Evolutionary conservation across 768 basidiomycete species (phyloP).

Genomic region (Pleurotus salmoneostramineus): DNA sequence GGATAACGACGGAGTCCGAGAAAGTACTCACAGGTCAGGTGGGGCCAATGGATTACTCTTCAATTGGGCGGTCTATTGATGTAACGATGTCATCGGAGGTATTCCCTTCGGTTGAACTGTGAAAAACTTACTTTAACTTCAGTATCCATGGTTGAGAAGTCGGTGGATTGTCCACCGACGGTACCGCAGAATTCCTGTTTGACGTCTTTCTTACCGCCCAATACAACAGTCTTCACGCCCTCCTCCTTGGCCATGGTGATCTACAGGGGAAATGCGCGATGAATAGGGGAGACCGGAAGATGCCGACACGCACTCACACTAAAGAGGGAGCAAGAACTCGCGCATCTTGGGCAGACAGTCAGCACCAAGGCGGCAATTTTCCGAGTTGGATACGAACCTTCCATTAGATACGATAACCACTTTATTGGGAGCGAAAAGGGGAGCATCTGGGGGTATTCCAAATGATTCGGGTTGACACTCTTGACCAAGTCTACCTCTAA

Average conservation of each 20-base stretch:
- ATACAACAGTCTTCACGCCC: slow-evolving; percentile 6
- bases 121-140: slow-evolving; percentile 37
- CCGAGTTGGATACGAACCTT: neutral
- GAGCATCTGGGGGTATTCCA: slow-evolving; percentile 33
- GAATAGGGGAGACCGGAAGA: neutral
- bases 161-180: slow-evolving; percentile 58
- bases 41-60: slow-evolving; percentile 55
- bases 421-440: slow-evolving; percentile 45
- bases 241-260: slow-evolving; percentile 48
- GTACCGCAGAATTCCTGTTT: slow-evolving; percentile 57
- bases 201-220: slow-evolving; percentile 24
- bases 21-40: slow-evolving; percentile 49
- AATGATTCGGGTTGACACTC: slow-evolving; percentile 37
- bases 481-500: slow-evolving; percentile 32
- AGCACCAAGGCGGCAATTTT: neutral
- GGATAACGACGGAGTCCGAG: slow-evolving; percentile 4
- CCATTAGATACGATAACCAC: slow-evolving; percentile 56
- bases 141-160: slow-evolving; percentile 53
- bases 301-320: slow-evolving; percentile 25
- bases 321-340: slow-evolving; percentile 44
- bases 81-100: neutral
- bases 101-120: neutral
- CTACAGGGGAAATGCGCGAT: slow-evolving; percentile 20
- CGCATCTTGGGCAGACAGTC: slow-evolving; percentile 27
- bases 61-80: slow-evolving; percentile 39